Base-by-base conservation (phyloP, 768 basidiomycete genomes). In the Lepiota subincarnata region DNA sequence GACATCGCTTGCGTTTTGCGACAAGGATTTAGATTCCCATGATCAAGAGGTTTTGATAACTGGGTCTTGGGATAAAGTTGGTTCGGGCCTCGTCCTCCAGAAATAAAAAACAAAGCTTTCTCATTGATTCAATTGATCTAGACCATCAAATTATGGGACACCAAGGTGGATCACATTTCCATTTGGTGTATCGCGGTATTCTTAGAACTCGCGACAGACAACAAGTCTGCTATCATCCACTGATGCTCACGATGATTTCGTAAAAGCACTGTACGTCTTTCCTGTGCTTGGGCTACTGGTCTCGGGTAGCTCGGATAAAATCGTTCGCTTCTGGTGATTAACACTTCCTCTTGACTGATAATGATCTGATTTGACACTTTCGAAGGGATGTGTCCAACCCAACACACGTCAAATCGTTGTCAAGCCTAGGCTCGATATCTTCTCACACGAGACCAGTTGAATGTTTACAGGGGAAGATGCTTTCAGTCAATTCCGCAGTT, bases 11-110 rank as follows among this genome's bases (percentile, higher is more conserved):
- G 83, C 84, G 5, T 87, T 98, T 61, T 79, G 71, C 58, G 73
- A 81, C 57, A 72, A 67, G 51, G 59, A 50, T 13, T 56, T 60
- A 20, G 71, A 73, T 10, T 70, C 73, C 35, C 71, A 67, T 12
- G 70, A 77, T 53, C 69, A 65, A 11, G 73, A 76, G 57, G 66
- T 88, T 6, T 70, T 99, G 35, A 79, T 98, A 57, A 92, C 90
- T 40, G 94, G 90, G 18, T 94, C 94, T 42, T 99, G 97, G 97
- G 97, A 99, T 66, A 86, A 82, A 70, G 90, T 82, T 57, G 57
- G 58, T 58, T 31, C 26, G 34, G 37, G 16, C 14, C 20, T 20
- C 40, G 19, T 18, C 19, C 37, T 41, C 47, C 34, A 22, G 31
- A 50, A 39, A 19, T 24, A 26, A n/a, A 14, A 31, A 16, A n/a